Base-by-base conservation (phyloP, 2,329 filamentous ascomycete genomes). In the Claviceps sp. region DNA sequence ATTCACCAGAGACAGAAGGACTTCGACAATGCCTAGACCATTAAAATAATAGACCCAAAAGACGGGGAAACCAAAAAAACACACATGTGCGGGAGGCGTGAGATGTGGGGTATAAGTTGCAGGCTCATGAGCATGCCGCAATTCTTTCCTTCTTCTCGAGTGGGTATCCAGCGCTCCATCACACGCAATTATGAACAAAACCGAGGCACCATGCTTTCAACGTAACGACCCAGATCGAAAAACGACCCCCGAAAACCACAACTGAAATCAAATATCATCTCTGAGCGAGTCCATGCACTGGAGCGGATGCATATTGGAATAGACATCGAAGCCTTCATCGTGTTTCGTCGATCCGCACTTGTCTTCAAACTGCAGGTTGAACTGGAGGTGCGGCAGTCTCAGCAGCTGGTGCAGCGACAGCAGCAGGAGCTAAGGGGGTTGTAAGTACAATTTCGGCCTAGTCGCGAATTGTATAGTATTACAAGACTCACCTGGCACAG, bases 121-220 rank as follows among this genome's bases (percentile, higher is more conserved):
- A 59, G 56, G 55, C 52, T 50, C 49, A 22, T 49, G 54, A 56
- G 56, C 54, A 61, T 59, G 60, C 60, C 56, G 55, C 59, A 54
- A 52, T 47, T 55, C 51, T 54, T 51, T 41, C 20, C 44, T 40
- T 59, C 59, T 56, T 61, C 56, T 59, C 57, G 56, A 54, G 55
- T 54, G 61, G 61, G 63, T 65, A 65, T 65, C 61, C 63, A 64
- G 61, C 61, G 57, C 57, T 58, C 43, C 49, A 54, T 52, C 48
- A 55, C 54, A 53, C 46, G 48, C 50, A 55, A 49, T 47, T 40
- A 59, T 45, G 49, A 57, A 61, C 46, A 56, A 54, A 54, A 52
- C 42, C 41, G 51, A 37, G 41, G 22, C 48, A 52, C 45, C 22
- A 40, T 34, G 26, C 54, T 47, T 34, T 26, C 56, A 54, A 49